A percentile compares a stretch with the other conserved stretches of the same genome.
These are phyloP conservation scores for Lecanicillium sp. DNA, from an alignment of 2,329 filamentous ascomycete species.

Conservation along the genomic window DNA sequence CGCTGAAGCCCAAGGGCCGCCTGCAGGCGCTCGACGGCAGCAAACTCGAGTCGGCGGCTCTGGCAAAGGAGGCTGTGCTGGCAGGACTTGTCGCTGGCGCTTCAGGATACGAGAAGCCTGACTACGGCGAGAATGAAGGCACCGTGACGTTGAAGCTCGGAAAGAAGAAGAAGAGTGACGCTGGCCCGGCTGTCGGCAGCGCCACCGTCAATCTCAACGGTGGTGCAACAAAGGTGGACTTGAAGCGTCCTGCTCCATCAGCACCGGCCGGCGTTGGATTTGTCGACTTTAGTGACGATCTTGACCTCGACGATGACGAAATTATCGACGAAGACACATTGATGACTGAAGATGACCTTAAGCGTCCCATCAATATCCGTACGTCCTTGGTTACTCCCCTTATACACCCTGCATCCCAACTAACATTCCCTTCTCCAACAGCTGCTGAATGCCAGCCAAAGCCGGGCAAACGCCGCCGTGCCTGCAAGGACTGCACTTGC, in stretches of 20 bases:
- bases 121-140: conserved; percentile 43
- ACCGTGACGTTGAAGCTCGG: conserved; percentile 44
- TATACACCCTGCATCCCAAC: conserved; percentile 5
- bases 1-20: conserved; percentile 62
- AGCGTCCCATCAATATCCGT: conserved; percentile 73
- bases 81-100: conserved; percentile 63
- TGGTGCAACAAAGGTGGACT: conserved; percentile 28
- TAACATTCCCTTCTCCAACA: conserved; percentile 24
- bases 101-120: conserved; percentile 67
- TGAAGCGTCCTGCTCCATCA: conserved; percentile 21
- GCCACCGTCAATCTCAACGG: conserved; percentile 35
- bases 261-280: conserved; percentile 56
- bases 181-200: conserved; percentile 14
- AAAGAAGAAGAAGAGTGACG: conserved; percentile 25
- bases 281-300: conserved; percentile 59
- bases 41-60: conserved; percentile 37
- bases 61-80: conserved; percentile 73
- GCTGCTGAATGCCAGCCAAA: conserved; percentile 84
- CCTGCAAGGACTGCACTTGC: conserved; percentile 97
- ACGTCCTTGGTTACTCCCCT: conserved; percentile 29
- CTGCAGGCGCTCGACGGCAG: conserved; percentile 62
- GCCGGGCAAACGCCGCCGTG: conserved; percentile 78
- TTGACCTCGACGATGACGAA: conserved; percentile 75
- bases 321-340: conserved; percentile 87
- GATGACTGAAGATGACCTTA: conserved; percentile 77